phyloP scores from a whole-genome alignment of 2,329 filamentous ascomycete genomes.

The Ophiostoma ips region DNA sequence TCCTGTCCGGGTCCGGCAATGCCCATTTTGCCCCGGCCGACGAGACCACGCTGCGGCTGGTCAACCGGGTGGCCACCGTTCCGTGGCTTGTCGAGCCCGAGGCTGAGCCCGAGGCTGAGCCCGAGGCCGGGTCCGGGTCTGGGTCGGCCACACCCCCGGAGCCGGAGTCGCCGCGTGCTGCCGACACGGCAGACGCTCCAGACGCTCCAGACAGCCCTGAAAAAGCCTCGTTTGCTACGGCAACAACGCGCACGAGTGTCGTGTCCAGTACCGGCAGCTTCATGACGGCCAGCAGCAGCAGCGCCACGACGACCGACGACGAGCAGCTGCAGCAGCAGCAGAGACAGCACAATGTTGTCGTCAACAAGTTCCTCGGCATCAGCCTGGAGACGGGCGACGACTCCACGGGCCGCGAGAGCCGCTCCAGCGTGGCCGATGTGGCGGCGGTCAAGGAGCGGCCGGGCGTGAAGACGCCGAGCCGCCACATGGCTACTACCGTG shows the following conservation, averaged over 20 bases:
- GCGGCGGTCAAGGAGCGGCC: slow-evolving; percentile 71
- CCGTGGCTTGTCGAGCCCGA: slow-evolving; percentile 45
- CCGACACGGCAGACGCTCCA: neutral
- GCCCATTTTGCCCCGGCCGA: slow-evolving; percentile 70
- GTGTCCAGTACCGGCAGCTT: slow-evolving; percentile 2
- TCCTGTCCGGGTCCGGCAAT: slow-evolving; percentile 53
- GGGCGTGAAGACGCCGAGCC: slow-evolving; percentile 66
- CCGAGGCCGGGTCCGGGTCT: slow-evolving; percentile 5
- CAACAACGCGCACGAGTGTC: slow-evolving; percentile 5
- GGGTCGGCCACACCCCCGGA: neutral
- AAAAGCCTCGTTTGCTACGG: slow-evolving; percentile 1
- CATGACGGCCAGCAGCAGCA: slow-evolving; percentile 1
- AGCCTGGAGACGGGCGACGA: slow-evolving; percentile 54
- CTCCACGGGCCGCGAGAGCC: slow-evolving; percentile 50
- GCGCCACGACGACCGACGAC: slow-evolving; percentile 7
- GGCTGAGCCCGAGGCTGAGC: slow-evolving; percentile 13
- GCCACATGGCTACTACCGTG: slow-evolving; percentile 24
- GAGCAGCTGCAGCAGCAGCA: neutral
- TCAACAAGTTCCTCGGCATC: slow-evolving; percentile 53
- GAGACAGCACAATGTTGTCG: slow-evolving; percentile 22
- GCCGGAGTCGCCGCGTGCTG: slow-evolving; percentile 6
- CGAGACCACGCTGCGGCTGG: slow-evolving; percentile 64
- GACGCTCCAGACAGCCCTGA: neutral
- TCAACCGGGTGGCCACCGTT: slow-evolving; percentile 54
- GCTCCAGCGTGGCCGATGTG: slow-evolving; percentile 63